Conservation (phyloP, 257 asterid species). For the Hygrophila difformis region DNA sequence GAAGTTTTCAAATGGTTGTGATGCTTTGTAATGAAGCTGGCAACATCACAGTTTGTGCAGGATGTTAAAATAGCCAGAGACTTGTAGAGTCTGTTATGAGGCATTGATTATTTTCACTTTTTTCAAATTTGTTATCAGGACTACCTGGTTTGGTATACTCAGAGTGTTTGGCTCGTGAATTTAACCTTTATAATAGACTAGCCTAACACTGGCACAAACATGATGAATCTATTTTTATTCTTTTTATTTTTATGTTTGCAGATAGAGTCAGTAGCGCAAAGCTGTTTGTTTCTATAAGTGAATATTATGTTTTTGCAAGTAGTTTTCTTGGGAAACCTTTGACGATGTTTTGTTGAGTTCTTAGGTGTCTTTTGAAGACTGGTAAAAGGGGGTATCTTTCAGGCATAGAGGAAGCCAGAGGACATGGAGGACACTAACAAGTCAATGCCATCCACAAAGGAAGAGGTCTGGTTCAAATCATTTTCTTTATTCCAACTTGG, state of each 20-base stretch:
- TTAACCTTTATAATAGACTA: neutral
- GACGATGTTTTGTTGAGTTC: neutral
- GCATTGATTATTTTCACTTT: neutral
- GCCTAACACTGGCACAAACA: neutral
- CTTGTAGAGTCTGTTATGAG: neutral
- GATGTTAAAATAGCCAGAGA: neutral
- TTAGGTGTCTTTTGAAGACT: neutral
- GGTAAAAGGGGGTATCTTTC: conserved; percentile 41
- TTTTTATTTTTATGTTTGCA: neutral
- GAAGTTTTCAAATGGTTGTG: neutral
- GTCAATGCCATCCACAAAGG: conserved; percentile 35
- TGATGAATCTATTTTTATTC: neutral
- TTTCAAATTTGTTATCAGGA: neutral
- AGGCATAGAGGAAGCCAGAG: conserved; percentile 54
- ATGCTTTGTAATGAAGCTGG: neutral
- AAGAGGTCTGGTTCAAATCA: conserved; percentile 47
- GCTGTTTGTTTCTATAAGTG: neutral
- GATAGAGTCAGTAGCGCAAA: neutral
- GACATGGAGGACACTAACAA: conserved; percentile 43
- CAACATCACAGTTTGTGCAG: neutral
- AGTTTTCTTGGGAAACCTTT: neutral
- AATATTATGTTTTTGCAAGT: neutral
- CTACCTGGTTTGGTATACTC: conserved; percentile 7
- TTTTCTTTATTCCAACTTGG: neutral
- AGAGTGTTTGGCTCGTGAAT: neutral